phyloP scores from a whole-genome alignment of 805 yeast genomes.

The Ogataea sp. region DNA sequence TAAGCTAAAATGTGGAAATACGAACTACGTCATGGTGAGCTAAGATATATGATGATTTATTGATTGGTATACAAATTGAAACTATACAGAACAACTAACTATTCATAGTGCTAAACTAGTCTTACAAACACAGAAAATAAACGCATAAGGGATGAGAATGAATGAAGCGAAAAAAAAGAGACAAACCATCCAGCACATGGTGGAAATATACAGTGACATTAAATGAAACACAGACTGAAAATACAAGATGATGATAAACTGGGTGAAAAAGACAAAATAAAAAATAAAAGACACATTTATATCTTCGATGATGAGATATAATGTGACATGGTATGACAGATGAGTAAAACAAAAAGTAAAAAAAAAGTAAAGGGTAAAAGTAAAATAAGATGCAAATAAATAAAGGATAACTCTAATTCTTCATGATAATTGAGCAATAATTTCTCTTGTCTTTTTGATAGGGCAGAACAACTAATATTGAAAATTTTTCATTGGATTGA shows the following conservation, averaged over 20 bases:
- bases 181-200: not conserved
- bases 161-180: too few relatives aligned
- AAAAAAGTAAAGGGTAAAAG: not conserved
- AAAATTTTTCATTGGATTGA: slow-evolving; percentile 6
- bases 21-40: too few relatives aligned
- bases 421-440: too few relatives aligned
- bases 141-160: too few relatives aligned
- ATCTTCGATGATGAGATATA: not conserved
- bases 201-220: slow-evolving; percentile 1
- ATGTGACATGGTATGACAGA: too few relatives aligned
- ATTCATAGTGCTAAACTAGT: not conserved
- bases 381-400: not conserved
- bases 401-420: too few relatives aligned
- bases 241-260: not conserved
- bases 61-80: slow-evolving; percentile 1
- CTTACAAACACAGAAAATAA: not conserved
- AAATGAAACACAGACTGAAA: not conserved
- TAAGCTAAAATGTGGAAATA: too few relatives aligned
- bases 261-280: not conserved
- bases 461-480: not conserved
- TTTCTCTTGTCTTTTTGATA: too few relatives aligned
- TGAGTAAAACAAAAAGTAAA: too few relatives aligned
- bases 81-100: slow-evolving; percentile 1
- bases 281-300: too few relatives aligned
- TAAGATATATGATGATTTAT: too few relatives aligned